Percentiles rank a stretch among this genome's conserved stretches.
These are phyloP conservation scores for Tricholoma furcatifolium DNA, from an alignment of 768 basidiomycete species.

Conservation along the genomic window DNA sequence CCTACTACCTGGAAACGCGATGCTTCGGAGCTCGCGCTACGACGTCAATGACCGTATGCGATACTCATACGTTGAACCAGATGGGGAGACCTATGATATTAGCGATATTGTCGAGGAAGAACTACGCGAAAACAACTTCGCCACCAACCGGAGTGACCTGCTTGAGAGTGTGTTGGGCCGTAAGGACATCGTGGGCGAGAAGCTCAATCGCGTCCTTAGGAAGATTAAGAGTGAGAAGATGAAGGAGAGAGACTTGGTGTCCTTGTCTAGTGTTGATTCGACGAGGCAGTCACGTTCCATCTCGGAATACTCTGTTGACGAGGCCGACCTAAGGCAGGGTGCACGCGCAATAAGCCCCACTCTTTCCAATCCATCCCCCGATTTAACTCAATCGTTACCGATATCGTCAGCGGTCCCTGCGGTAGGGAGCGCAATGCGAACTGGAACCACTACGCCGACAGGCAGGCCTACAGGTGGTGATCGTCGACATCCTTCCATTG, in stretches of 20 bases:
- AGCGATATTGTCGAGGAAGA: conserved; percentile 92
- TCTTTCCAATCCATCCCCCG: conserved; percentile 20
- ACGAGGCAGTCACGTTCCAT: conserved; percentile 39
- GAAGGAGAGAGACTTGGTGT: conserved; percentile 33
- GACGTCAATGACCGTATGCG: conserved; percentile 73
- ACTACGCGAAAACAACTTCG: conserved; percentile 52
- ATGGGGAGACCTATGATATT: conserved; percentile 91
- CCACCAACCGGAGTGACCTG: conserved; percentile 52
- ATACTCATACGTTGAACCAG: conserved; percentile 90
- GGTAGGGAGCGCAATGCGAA: conserved; percentile 7
- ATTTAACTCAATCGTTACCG: conserved; percentile 6
- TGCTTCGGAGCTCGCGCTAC: conserved; percentile 81
- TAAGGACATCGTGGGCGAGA: conserved; percentile 63
- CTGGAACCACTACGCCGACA: conserved; percentile 37
- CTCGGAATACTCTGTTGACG: conserved; percentile 62
- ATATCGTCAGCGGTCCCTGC: conserved; percentile 13
- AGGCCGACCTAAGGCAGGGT: conserved; percentile 24
- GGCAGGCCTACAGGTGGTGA: conserved; percentile 23
- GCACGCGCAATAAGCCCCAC: conserved; percentile 44
- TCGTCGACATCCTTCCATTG: conserved; percentile 67
- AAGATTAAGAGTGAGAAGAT: conserved; percentile 70
- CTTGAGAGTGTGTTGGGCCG: conserved; percentile 63
- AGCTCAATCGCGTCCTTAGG: conserved; percentile 69
- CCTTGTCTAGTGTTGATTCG: conserved; percentile 25
- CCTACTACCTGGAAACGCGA: conserved; percentile 77